A percentile compares a stretch with the other conserved stretches of the same genome.
Conservation (phyloP, 2,329 filamentous ascomycete species). For the Dactylellina parvicollis region DNA sequence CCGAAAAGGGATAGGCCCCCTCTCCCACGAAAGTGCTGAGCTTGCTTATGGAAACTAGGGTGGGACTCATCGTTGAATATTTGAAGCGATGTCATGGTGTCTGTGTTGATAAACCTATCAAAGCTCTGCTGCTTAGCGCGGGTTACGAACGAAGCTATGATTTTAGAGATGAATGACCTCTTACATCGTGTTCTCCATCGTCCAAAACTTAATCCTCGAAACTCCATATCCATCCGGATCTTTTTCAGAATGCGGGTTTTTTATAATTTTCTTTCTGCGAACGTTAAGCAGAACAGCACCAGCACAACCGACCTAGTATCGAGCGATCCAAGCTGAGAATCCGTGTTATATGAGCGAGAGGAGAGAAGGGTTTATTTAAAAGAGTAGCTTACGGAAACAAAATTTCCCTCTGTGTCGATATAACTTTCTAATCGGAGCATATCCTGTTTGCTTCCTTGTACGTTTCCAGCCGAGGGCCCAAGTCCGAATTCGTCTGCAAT, state of each 20-base stretch:
- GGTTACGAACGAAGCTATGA: too few relatives aligned
- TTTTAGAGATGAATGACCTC: constrained; percentile 42
- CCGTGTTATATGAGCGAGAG: neutral
- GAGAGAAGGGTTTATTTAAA: constrained; percentile 65
- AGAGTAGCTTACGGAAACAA: constrained; percentile 68
- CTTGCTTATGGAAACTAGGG: constrained; percentile 81
- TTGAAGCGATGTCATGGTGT: constrained; percentile 83
- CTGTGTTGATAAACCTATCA: constrained; percentile 83
- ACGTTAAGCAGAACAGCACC: constrained; percentile 86
- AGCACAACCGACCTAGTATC: constrained; percentile 75
- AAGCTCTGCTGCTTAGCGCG: too few relatives aligned
- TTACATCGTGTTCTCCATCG: constrained; percentile 71
- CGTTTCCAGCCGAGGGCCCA: neutral
- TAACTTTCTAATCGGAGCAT: constrained; percentile 75
- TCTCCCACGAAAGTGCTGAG: constrained; percentile 77
- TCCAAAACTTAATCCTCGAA: constrained; percentile 77
- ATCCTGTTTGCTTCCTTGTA: constrained; percentile 64
- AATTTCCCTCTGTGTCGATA: constrained; percentile 72
- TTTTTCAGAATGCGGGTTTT: constrained; percentile 71
- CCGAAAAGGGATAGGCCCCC: constrained; percentile 80
- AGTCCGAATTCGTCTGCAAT: constrained; percentile 56
- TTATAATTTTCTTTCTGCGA: constrained; percentile 72
- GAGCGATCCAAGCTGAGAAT: neutral
- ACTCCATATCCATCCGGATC: constrained; percentile 70
- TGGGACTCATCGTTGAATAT: constrained; percentile 84